Evolutionary conservation across 148 eudicot species (phyloP).

Genomic region (Beta vulgaris): DNA sequence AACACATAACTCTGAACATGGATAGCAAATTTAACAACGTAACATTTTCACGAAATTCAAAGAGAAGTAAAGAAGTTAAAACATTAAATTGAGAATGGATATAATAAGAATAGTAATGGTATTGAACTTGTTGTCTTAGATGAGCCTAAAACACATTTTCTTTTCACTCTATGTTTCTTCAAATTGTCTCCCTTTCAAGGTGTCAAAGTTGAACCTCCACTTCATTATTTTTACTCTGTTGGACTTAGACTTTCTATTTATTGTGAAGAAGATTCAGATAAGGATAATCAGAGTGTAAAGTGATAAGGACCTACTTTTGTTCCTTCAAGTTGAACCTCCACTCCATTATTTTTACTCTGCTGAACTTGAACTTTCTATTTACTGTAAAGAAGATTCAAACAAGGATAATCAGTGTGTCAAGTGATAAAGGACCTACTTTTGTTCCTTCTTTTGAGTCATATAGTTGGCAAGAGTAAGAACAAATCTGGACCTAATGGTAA

Average conservation of each 20-base stretch:
- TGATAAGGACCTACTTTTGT: constrained; percentile 49
- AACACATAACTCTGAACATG: too few relatives aligned
- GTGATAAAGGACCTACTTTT: constrained; percentile 47
- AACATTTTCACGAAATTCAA: too few relatives aligned
- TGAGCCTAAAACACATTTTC: too few relatives aligned
- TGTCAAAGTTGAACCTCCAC: constrained; percentile 71
- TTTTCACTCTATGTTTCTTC: constrained; percentile 67
- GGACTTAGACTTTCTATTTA: constrained; percentile 68
- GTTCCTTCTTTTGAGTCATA: constrained; percentile 68
- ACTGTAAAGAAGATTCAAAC: constrained; percentile 42
- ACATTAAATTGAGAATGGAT: too few relatives aligned
- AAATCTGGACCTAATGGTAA: constrained; percentile 58
- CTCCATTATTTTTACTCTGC: constrained; percentile 84
- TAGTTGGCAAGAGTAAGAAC: constrained; percentile 83
- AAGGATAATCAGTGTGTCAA: constrained; percentile 41
- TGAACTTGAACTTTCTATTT: constrained; percentile 69
- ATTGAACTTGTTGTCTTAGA: too few relatives aligned
- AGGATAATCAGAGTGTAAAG: constrained; percentile 40
- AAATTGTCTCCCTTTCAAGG: constrained; percentile 73
- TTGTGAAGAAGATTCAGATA: constrained; percentile 43
- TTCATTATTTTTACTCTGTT: constrained; percentile 79
- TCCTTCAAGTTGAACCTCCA: constrained; percentile 82
- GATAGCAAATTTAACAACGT: too few relatives aligned
- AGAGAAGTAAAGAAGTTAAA: too few relatives aligned
- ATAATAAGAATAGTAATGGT: too few relatives aligned